These are phyloP conservation scores for Irpex sp. DNA, from an alignment of 1,284 basidiomycete genomes.

Conservation along the genomic window DNA sequence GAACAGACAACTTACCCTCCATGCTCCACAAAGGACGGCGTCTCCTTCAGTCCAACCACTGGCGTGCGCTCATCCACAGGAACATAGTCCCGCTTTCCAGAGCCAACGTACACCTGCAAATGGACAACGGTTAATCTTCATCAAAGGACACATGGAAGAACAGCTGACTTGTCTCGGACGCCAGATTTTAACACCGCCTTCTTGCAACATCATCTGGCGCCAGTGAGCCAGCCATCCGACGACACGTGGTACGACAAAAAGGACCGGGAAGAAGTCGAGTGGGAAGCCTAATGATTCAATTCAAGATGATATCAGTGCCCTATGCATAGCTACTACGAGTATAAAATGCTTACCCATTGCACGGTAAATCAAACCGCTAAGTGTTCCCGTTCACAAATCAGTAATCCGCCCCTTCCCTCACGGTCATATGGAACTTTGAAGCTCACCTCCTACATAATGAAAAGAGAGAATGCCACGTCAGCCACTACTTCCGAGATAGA, in stretches of 20 bases:
- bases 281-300: conserved; percentile 62
- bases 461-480: too few relatives aligned
- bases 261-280: conserved; percentile 85
- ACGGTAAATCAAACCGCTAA: conserved; percentile 79
- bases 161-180: conserved; percentile 70
- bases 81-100: conserved; percentile 69
- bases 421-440: too few relatives aligned
- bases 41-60: conserved; percentile 50
- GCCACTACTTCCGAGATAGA: not conserved
- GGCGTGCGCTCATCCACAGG: conserved; percentile 54
- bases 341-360: conserved; percentile 66
- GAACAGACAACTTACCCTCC: conserved; percentile 58
- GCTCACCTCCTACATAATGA: too few relatives aligned
- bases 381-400: not conserved
- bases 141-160: conserved; percentile 1
- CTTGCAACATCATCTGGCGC: conserved; percentile 88
- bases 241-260: conserved; percentile 86
- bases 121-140: not conserved
- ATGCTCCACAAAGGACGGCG: conserved; percentile 65
- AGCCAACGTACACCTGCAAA: conserved; percentile 70
- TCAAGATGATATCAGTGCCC: not conserved
- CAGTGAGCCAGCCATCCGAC: conserved; percentile 90
- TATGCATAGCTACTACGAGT: not conserved
- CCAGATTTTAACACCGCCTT: conserved; percentile 89
- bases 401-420: too few relatives aligned